These are phyloP conservation scores for Zygosaccharomyces pseudobailii DNA, from an alignment of 1,139 yeast genomes.

Conservation along the genomic window DNA sequence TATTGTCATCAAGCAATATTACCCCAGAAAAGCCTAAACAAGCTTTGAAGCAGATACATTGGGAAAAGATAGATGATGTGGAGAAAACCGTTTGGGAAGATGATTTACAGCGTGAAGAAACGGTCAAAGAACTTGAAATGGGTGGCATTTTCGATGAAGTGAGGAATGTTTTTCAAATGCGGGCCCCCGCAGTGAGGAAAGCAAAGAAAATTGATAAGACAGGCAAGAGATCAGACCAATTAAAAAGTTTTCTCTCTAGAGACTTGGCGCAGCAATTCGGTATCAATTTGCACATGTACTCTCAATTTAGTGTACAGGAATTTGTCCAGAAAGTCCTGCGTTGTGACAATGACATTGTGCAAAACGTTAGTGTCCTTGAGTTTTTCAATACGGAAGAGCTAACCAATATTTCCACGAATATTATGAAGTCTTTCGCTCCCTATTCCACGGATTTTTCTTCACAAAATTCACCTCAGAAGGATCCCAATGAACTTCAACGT, in stretches of 20 bases:
- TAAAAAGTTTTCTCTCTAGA: conserved; percentile 63
- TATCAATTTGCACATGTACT: conserved; percentile 80
- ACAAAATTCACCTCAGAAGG: conserved; percentile 45
- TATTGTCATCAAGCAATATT: conserved; percentile 22
- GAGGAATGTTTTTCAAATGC: conserved; percentile 58
- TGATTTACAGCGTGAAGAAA: conserved; percentile 44
- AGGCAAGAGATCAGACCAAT: conserved; percentile 35
- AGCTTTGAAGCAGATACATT: conserved; percentile 86
- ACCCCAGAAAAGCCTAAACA: conserved; percentile 46
- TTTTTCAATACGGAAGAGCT: conserved; percentile 73
- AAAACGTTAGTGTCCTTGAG: conserved; percentile 69
- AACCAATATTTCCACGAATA: conserved; percentile 62
- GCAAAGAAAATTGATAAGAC: conserved; percentile 29
- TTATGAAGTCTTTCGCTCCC: conserved; percentile 65
- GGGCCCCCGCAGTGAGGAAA: conserved; percentile 46
- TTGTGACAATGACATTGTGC: conserved; percentile 68
- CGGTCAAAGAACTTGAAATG: conserved; percentile 49
- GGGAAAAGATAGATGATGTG: conserved; percentile 77
- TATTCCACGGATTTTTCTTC: conserved; percentile 53
- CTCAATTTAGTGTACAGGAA: conserved; percentile 55
- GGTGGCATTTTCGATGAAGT: conserved; percentile 76
- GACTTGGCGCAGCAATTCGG: conserved; percentile 90
- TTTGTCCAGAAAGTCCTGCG: conserved; percentile 60
- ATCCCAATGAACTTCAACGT: conserved; percentile 63
- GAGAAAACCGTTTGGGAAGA: conserved; percentile 77